Conservation (phyloP, 202 grass and related monocot genomes). For the Zizania palustris region DNA sequence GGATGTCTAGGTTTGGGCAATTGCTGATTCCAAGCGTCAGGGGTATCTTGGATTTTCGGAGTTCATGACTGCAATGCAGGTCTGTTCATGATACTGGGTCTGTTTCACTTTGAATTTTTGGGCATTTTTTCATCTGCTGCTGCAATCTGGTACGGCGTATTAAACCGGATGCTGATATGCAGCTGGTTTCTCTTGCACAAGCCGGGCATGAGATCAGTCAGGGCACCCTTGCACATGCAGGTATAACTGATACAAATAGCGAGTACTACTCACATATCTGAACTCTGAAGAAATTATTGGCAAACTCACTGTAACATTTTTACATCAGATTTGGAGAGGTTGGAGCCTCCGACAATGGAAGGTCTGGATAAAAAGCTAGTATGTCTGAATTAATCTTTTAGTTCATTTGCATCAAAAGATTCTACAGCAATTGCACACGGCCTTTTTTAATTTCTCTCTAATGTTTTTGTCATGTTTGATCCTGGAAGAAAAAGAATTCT, state of each 20-base stretch:
- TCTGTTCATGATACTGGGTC: slow-evolving; percentile 12
- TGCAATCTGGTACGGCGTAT: background rate
- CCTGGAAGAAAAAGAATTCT: slow-evolving; percentile 53
- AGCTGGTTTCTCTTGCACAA: slow-evolving; percentile 90
- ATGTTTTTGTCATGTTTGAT: background rate
- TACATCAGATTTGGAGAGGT: slow-evolving; percentile 64
- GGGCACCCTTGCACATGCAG: slow-evolving; percentile 64
- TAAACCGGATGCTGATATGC: slow-evolving; percentile 24
- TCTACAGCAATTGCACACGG: background rate
- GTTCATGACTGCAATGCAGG: slow-evolving; percentile 87
- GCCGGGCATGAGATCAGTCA: slow-evolving; percentile 71
- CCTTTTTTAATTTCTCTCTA: slow-evolving; percentile 13
- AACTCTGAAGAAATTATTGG: background rate
- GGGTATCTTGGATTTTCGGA: slow-evolving; percentile 84
- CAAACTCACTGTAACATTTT: background rate
- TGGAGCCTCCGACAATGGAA: slow-evolving; percentile 76
- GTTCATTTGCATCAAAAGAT: slow-evolving; percentile 12
- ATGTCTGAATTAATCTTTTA: slow-evolving; percentile 42
- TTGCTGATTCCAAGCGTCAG: slow-evolving; percentile 82
- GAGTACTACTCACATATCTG: background rate
- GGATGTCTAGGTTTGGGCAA: slow-evolving; percentile 67
- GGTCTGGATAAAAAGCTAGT: slow-evolving; percentile 89
- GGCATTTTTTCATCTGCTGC: background rate
- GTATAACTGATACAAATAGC: slow-evolving; percentile 19
- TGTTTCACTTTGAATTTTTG: slow-evolving; percentile 15